Conservation (phyloP, 441 rosid genomes). For the Populus hybrid region DNA sequence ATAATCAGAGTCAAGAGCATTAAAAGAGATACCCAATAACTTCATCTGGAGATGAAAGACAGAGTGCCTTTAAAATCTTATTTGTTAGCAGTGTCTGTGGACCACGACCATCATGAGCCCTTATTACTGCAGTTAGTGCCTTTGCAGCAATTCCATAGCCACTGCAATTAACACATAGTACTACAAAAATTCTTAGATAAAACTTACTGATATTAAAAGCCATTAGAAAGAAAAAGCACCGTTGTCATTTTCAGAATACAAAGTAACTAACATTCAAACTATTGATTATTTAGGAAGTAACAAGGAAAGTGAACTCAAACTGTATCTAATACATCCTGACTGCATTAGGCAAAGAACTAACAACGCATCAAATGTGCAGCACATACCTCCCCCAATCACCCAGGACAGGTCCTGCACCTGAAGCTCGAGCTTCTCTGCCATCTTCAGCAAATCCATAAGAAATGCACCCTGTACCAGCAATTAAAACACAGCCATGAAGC, state of each 20-base stretch:
- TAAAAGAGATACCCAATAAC: slow-evolving; percentile 60
- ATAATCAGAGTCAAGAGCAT: not conserved
- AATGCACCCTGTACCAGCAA: slow-evolving; percentile 93
- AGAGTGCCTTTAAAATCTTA: slow-evolving; percentile 55
- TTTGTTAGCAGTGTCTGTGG: slow-evolving; percentile 61
- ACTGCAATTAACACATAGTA: slow-evolving; percentile 39
- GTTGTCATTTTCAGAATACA: not conserved
- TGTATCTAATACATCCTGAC: not conserved
- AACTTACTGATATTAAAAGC: not conserved
- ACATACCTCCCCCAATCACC: slow-evolving; percentile 95
- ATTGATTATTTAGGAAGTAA: not conserved
- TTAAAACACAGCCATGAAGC: slow-evolving; percentile 89
- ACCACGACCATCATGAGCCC: slow-evolving; percentile 92
- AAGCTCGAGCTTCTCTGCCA: slow-evolving; percentile 85
- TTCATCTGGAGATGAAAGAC: slow-evolving; percentile 83
- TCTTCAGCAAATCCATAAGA: slow-evolving; percentile 82
- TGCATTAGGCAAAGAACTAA: not conserved
- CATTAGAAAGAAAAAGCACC: not conserved
- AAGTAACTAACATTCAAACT: not conserved
- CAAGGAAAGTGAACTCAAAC: not conserved
- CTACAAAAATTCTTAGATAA: not conserved
- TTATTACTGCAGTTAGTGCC: slow-evolving; percentile 77
- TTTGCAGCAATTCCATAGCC: slow-evolving; percentile 95
- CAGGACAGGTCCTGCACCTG: slow-evolving; percentile 86
- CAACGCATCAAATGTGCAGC: not conserved